Conservation (phyloP, 371 early-diverging fungal species). For the Mucor velutinosus region DNA sequence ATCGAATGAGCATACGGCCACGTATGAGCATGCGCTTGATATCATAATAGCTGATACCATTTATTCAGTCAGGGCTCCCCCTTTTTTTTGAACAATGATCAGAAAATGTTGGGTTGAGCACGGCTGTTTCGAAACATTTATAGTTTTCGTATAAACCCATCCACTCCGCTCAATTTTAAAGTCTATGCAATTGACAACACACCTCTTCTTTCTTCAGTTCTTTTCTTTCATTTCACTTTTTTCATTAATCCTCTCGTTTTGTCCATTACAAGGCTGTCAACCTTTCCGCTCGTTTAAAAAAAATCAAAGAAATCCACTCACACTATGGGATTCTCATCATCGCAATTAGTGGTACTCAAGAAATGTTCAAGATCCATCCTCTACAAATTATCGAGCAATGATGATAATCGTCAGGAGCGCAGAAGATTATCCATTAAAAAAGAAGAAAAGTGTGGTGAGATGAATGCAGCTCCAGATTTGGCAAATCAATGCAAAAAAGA, state of each 20-base stretch:
- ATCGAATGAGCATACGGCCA: background rate
- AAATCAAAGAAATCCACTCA: background rate
- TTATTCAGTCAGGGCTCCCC: too few relatives aligned
- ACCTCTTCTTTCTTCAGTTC: background rate
- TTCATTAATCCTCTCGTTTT: background rate
- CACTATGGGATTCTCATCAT: background rate
- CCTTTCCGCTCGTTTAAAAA: background rate
- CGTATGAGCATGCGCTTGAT: background rate
- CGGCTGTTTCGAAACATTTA: background rate
- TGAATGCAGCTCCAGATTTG: background rate
- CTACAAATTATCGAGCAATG: background rate
- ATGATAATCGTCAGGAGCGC: background rate
- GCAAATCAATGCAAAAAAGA: background rate
- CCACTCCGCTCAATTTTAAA: background rate
- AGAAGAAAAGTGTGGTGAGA: background rate
- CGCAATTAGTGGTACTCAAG: background rate
- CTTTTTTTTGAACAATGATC: background rate
- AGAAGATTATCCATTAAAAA: background rate
- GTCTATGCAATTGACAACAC: background rate
- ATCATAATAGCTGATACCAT: background rate
- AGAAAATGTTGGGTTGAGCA: background rate
- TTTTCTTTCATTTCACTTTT: background rate
- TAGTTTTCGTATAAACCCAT: background rate
- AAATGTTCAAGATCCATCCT: background rate
- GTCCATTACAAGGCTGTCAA: background rate